phyloP scores from a whole-genome alignment of 345 rosid genomes.

The Rhodamnia rubescens region DNA sequence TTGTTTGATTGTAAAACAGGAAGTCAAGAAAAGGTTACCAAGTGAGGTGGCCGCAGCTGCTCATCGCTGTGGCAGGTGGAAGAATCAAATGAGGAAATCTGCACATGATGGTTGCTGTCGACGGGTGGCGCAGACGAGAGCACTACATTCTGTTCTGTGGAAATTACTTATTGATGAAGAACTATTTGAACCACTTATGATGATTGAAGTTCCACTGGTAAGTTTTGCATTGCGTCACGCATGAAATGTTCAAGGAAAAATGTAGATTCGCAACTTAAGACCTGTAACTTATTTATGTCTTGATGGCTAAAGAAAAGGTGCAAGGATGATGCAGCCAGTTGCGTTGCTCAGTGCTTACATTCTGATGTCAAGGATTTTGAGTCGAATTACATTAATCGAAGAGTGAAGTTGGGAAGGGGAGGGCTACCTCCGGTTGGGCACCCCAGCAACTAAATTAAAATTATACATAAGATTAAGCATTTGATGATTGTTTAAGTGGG shows the following conservation, averaged over 20 bases:
- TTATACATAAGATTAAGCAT: not conserved
- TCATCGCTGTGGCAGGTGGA: conserved; percentile 83
- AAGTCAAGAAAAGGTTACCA: conserved; percentile 77
- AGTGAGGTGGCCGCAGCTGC: conserved; percentile 83
- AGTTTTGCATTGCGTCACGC: not conserved
- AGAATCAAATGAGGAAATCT: conserved; percentile 85
- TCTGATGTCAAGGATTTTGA: not conserved
- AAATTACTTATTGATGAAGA: conserved; percentile 69
- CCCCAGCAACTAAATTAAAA: not conserved
- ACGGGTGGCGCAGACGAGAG: conserved; percentile 79
- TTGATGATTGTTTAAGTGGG: not conserved
- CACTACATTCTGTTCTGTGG: conserved; percentile 73
- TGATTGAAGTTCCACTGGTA: conserved; percentile 85
- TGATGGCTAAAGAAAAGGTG: not conserved
- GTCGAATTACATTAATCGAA: not conserved
- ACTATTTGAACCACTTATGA: conserved; percentile 47
- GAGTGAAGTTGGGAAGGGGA: not conserved
- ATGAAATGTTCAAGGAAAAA: not conserved
- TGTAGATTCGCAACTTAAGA: not conserved
- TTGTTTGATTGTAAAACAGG: conserved; percentile 36
- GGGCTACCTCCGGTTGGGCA: not conserved
- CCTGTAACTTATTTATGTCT: not conserved
- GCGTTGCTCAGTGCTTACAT: not conserved
- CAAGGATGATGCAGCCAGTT: not conserved
- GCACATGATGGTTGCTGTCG: conserved; percentile 97